Evolutionary conservation across 345 rosid genomes (phyloP).

Genomic region (Noccaea bulbosa): DNA sequence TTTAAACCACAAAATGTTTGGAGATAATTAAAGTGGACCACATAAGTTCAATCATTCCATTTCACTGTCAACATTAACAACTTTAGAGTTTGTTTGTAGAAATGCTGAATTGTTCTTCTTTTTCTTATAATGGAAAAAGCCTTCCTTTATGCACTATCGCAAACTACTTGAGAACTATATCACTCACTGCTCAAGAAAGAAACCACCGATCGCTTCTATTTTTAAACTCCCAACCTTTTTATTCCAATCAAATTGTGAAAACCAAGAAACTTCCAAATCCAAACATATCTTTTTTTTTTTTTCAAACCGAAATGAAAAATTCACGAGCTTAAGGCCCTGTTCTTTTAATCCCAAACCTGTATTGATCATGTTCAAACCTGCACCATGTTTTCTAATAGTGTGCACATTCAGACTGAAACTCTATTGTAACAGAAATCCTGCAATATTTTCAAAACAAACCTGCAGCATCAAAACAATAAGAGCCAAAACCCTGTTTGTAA

Average conservation of each 20-base stretch:
- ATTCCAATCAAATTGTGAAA: constrained; percentile 17
- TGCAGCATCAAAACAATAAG: too few species aligned
- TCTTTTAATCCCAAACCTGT: too few species aligned
- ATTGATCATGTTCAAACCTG: too few species aligned
- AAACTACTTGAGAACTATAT: constrained; percentile 28
- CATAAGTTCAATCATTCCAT: constrained; percentile 26
- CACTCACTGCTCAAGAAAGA: constrained; percentile 17
- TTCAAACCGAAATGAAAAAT: background rate
- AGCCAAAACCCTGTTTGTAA: too few species aligned
- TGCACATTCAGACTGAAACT: too few species aligned
- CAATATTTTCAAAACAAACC: too few species aligned
- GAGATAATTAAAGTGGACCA: constrained; percentile 38
- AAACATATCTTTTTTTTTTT: background rate
- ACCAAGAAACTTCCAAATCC: background rate
- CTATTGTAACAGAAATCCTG: too few species aligned
- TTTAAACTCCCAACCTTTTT: background rate
- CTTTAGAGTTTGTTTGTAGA: background rate
- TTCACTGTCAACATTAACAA: constrained; percentile 33
- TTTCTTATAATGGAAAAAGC: background rate
- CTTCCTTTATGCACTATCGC: constrained; percentile 29
- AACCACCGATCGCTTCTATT: background rate
- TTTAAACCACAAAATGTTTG: constrained; percentile 28
- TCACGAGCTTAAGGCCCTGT: background rate
- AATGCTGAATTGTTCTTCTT: background rate
- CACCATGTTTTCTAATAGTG: too few species aligned